Base-by-base conservation (phyloP, 192 early-diverging fungal species). In the Phycomyces blakesleeanus region DNA sequence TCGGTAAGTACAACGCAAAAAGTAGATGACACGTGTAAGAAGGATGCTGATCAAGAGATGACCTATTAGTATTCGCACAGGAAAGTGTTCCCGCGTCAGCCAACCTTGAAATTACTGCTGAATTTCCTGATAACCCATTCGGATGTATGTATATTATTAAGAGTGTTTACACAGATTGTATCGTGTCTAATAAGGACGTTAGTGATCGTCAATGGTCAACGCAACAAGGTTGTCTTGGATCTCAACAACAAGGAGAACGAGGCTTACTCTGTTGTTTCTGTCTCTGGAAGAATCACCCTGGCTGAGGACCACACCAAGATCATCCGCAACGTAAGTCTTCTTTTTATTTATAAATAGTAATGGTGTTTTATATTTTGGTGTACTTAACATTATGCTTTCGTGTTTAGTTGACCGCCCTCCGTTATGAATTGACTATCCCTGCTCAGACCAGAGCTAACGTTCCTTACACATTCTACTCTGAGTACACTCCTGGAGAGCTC, bases 201-300 rank as follows among this genome's bases (percentile, higher is more conserved):
- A 79, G 78, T 70, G 29, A 68, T 79, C n/a, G 56, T 74, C 24
- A 79, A 79, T 64, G 78, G 78, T 14, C 71, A 79, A 51, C 54
- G 61, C 37, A 79, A 76, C 44, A 74, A 67, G 44, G 51, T 79
- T 11, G 55, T 65, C 3, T 39, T 79, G 44, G 62, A 52, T 27
- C 59, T 79, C 39, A 63, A 57, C 27, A 79, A 79, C 64, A 76
- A 79, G 44, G 78, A 73, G 29, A 34, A 65, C 11, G 20, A 16
- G 18, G 44, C 57, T 24, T 73, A 69, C 25, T 71, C 71, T 4
- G 59, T 79, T n/a, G 37, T 55, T 20, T 34, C 62, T 21, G 51
- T 79, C 9, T 59, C 64, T 62, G 78, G 68, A 24, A 38, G 21
- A 38, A 56, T 79, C 8, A 44, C 65, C 18, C 61, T 69, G 62